phyloP scores from a whole-genome alignment of 495 filamentous ascomycete genomes.

The Glutinoglossum americanum region DNA sequence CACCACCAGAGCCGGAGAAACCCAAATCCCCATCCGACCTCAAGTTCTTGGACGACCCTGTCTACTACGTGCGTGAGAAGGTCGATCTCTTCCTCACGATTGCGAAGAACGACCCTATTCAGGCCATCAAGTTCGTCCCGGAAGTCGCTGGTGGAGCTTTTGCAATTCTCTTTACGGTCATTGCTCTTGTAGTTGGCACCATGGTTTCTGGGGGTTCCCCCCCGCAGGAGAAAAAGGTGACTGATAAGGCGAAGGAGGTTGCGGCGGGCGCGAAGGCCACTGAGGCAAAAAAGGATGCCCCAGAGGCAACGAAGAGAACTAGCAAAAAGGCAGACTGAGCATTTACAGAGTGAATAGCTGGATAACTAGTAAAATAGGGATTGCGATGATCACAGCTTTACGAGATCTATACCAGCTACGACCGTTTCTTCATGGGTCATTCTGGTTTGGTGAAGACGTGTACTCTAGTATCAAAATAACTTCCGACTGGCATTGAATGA shows the following conservation, averaged over 20 bases:
- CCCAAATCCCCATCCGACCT: conserved; percentile 46
- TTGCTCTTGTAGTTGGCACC: conserved; percentile 27
- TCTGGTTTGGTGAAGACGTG: neutral
- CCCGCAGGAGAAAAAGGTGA: conserved; percentile 31
- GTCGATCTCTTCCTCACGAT: conserved; percentile 70
- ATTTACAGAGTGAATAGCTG: neutral
- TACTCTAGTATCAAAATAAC: conserved; percentile 1
- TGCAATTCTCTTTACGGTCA: conserved; percentile 44
- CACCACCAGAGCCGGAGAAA: conserved; percentile 50
- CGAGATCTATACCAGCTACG: neutral
- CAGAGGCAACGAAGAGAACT: conserved; percentile 21
- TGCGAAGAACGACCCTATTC: conserved; percentile 66
- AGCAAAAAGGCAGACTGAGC: neutral
- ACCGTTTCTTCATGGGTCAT: neutral
- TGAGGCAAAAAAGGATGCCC: conserved; percentile 41
- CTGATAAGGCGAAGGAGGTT: conserved; percentile 50
- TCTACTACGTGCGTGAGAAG: conserved; percentile 78
- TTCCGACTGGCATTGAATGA: neutral
- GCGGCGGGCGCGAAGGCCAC: conserved; percentile 47
- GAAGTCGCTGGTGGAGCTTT: conserved; percentile 64
- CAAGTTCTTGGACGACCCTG: conserved; percentile 82
- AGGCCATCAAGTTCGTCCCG: conserved; percentile 78
- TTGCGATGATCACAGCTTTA: neutral
- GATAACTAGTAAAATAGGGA: neutral
- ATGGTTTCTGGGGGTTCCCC: conserved; percentile 29